These are phyloP conservation scores for Sequoia sempervirens DNA, from an alignment of 75 land plant species.

Conservation along the genomic window DNA sequence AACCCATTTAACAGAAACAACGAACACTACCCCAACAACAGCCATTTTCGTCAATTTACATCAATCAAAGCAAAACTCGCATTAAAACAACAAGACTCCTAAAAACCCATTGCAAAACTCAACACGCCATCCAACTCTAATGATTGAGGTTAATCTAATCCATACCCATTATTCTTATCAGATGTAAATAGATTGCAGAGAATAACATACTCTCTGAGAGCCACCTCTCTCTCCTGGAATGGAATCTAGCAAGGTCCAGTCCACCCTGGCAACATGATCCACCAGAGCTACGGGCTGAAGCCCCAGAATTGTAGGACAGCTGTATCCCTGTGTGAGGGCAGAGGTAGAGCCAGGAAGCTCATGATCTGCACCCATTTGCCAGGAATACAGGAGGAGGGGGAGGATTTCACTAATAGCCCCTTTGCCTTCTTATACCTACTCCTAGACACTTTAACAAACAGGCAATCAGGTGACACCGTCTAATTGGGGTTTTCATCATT, in stretches of 20 bases:
- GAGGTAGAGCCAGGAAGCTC: not conserved
- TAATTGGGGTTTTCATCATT: too few relatives aligned
- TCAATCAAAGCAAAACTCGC: not conserved
- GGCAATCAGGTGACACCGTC: too few relatives aligned
- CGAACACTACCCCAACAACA: not conserved
- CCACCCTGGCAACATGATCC: conserved; percentile 86
- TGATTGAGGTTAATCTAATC: not conserved
- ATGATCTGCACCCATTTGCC: conserved; percentile 6
- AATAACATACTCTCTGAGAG: conserved; percentile 46
- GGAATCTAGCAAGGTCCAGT: conserved; percentile 69
- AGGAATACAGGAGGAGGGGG: not conserved
- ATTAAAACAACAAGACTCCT: not conserved
- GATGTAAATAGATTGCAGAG: not conserved
- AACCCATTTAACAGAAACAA: not conserved
- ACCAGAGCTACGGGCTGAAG: conserved; percentile 81
- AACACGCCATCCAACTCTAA: not conserved
- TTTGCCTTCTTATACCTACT: not conserved
- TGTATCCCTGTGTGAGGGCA: conserved; percentile 4
- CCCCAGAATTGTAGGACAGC: conserved; percentile 45
- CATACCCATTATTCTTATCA: not conserved
- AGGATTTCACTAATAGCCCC: not conserved
- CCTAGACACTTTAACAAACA: not conserved
- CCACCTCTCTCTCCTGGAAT: conserved; percentile 93
- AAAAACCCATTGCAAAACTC: not conserved
- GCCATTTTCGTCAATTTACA: not conserved